Evolutionary conservation across 208 protist genomes (phyloP), one percentile per base, ranked within the genome.

Genomic region (Trypanosoma caninum): DNA sequence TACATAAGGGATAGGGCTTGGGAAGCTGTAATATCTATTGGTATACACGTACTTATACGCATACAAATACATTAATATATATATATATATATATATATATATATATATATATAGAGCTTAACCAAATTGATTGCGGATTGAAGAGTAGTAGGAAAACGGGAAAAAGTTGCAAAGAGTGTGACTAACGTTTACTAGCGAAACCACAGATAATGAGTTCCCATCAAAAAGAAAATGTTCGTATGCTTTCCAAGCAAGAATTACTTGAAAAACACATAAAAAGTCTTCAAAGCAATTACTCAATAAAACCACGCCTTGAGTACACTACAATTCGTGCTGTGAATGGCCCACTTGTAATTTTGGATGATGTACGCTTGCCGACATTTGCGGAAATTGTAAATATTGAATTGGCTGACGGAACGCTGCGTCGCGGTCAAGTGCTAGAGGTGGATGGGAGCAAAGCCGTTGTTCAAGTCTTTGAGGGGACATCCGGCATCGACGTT

Each of bases 351-450:
- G 98, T 99, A 28, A 99, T 99, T 85, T 84, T 99, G 5, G 98
- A 99, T 53, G 97, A 99, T 67, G 98, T 99, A 51, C 87, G 98
- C 72, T 87, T 96, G 57, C 98, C 99, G 20, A 99, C 94, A 37
- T 99, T 97, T 84, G 90, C 97, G 42, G 99, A 99, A 82, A 99
- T 99, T 76, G 99, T 99, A n/a, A 98, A 97, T 53, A 82, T 99
- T 40, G 97, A 97, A 48, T 90, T 99, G 18, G 79, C 88, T 25
- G 97, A 99, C 72, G 98, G 98, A 33, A 94, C 79, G 25, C 41
- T 78, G 41, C 93, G 98, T 57, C 84, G 88, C 33, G 98, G 98
- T 30, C 94, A 99, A 81, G 97, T 99, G 44, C 87, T 99, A 9
- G 99, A 99, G 87, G 93, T 99, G 25, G 67, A 88, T 38, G 99